A percentile compares a stretch with the other conserved stretches of the same genome.
Evolutionary conservation across 768 basidiomycete species (phyloP).

Genomic region (Leucocoprinus sp.): DNA sequence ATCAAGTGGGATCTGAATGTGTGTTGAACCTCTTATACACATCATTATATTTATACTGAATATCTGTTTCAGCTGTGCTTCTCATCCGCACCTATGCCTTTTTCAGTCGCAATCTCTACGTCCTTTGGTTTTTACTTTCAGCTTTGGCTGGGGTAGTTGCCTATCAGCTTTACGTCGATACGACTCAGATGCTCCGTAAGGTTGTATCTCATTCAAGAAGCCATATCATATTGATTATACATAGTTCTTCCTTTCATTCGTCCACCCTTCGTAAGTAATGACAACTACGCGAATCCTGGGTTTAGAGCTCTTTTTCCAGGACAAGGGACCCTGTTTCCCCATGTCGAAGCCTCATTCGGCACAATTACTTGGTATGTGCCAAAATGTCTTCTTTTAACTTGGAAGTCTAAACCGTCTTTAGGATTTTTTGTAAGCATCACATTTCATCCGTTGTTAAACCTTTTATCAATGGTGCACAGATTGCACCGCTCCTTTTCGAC

Average conservation of each 20-base stretch:
- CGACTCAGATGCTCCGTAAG: constrained; percentile 67
- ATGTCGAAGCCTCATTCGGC: constrained; percentile 79
- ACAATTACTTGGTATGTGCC: constrained; percentile 59
- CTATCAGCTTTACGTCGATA: constrained; percentile 76
- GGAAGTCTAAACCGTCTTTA: constrained; percentile 17
- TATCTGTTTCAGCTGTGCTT: constrained; percentile 48
- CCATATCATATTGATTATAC: constrained; percentile 8
- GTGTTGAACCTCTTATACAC: constrained; percentile 17
- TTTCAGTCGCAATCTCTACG: constrained; percentile 68
- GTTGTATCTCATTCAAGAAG: constrained; percentile 16
- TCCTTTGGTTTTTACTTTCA: constrained; percentile 55
- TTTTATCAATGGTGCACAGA: constrained; percentile 31
- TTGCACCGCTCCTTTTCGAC: constrained; percentile 76
- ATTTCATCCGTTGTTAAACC: background rate
- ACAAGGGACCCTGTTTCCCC: constrained; percentile 66
- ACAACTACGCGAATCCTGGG: constrained; percentile 1
- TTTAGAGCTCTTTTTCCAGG: constrained; percentile 19
- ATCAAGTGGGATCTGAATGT: constrained; percentile 80
- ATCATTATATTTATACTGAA: constrained; percentile 13
- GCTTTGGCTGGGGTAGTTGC: constrained; percentile 68
- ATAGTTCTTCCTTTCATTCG: constrained; percentile 59
- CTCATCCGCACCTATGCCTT: constrained; percentile 82
- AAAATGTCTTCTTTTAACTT: constrained; percentile 10
- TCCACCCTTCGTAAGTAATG: constrained; percentile 45
- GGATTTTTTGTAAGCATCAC: constrained; percentile 48